These are phyloP conservation scores for Ceraceosorus bombacis DNA, from an alignment of 1,284 basidiomycete species.

Conservation along the genomic window DNA sequence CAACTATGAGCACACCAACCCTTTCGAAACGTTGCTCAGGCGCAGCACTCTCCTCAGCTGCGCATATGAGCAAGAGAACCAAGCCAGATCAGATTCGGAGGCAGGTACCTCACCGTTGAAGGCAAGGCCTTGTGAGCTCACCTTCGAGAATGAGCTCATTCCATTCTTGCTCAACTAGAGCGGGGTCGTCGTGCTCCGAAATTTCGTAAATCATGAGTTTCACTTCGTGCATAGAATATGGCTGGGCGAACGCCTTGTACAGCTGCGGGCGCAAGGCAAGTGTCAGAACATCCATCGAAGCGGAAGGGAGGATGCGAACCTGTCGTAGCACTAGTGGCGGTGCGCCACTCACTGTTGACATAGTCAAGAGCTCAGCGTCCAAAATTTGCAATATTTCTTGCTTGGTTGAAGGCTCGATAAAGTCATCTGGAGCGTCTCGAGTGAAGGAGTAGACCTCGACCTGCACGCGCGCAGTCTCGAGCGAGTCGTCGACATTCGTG, in stretches of 20 bases:
- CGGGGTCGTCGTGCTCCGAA: slow-evolving; percentile 80
- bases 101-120: slow-evolving; percentile 4
- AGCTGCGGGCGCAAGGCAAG: slow-evolving; percentile 54
- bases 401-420: slow-evolving; percentile 54
- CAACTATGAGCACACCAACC: slow-evolving; percentile 12
- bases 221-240: slow-evolving; percentile 72
- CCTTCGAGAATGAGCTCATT: slow-evolving; percentile 61
- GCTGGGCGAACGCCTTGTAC: slow-evolving; percentile 79
- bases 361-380: slow-evolving; percentile 51
- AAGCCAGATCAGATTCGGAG: slow-evolving; percentile 4
- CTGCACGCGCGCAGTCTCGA: slow-evolving; percentile 95
- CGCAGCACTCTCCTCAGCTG: slow-evolving; percentile 4
- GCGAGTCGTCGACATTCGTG: slow-evolving; percentile 84
- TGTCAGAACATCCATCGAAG: background rate
- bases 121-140: background rate
- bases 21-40: slow-evolving; percentile 7
- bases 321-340: too few species aligned
- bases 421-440: slow-evolving; percentile 38
- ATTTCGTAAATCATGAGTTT: slow-evolving; percentile 88
- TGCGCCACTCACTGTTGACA: slow-evolving; percentile 48
- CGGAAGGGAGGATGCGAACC: slow-evolving; percentile 26
- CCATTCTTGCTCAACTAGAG: slow-evolving; percentile 77
- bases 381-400: slow-evolving; percentile 57
- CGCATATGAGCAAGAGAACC: slow-evolving; percentile 1
- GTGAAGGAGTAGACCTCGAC: slow-evolving; percentile 58